Evolutionary conservation across 306 rosid genomes (phyloP), one percentile per base, ranked within the genome.

Genomic region (Bauhinia variegata): DNA sequence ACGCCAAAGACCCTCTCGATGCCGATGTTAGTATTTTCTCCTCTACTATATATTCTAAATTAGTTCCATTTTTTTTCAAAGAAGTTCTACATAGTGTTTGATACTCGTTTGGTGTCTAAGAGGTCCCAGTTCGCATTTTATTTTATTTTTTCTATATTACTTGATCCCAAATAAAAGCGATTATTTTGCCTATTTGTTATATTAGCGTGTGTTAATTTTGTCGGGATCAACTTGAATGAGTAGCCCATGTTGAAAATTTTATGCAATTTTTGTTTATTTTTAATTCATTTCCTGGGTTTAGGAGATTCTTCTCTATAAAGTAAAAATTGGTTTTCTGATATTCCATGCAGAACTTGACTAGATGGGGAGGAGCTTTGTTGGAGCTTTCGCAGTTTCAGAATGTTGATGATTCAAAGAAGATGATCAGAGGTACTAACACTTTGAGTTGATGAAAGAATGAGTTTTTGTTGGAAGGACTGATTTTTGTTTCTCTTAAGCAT

Each of bases 301-400:
- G 23, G 7, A 16, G 30, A 49, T 39, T 23, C 23, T 7, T 37
- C 33, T 2, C 54, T 3, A 1, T 31, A n/a, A 9, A 54, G 54
- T 61, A 5, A 16, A 3, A 11, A 6, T 34, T 31, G 63, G 6
- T 47, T 5, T 5, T 18, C 8, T 56, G 38, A 55, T 23, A 23
- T 23, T 31, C 41, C 54, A 28, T 68, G 73, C 75, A 92, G 98
- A 92, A 92, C 77, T 83, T 92, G 84, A 80, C 96, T 15, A 84
- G 91, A 70, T 92, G 98, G 98, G 96, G 87, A 5, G 96, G 96
- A 65, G 91, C 89, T 65, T 71, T 89, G 14, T 64, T 89, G 12
- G 96, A 92, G 81, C 47, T 92, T 65, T 89, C 96, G 61, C 93
- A 87, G 81, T 92, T 92, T 80, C 96, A 89, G 84, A 67, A 4